These are phyloP conservation scores for Maudiozyma turicensis DNA, from an alignment of 805 yeast species.

Conservation along the genomic window DNA sequence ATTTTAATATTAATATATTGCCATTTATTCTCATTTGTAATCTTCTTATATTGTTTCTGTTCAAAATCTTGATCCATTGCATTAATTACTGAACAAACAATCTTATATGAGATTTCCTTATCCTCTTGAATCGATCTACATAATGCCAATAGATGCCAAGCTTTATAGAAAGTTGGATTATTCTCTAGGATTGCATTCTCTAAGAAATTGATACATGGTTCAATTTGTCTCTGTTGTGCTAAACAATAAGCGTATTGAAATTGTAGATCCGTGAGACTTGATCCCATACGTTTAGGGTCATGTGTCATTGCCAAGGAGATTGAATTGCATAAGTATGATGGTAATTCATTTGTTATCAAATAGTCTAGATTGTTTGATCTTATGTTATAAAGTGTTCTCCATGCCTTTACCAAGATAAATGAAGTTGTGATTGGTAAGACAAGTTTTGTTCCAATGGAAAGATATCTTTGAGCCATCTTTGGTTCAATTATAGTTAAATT, in stretches of 20 bases:
- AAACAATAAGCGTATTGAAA: conserved; percentile 42
- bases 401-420: conserved; percentile 12
- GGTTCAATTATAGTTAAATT: conserved; percentile 11
- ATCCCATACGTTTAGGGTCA: not conserved
- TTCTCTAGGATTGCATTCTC: conserved; percentile 39
- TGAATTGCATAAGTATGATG: conserved; percentile 20
- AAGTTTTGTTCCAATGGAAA: conserved; percentile 12
- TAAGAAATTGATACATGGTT: conserved; percentile 36
- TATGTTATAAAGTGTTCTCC: conserved; percentile 18
- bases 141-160: conserved; percentile 60
- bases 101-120: conserved; percentile 44
- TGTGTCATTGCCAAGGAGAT: conserved; percentile 10
- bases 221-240: conserved; percentile 35
- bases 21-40: conserved; percentile 27
- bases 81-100: conserved; percentile 43
- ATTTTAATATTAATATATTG: conserved; percentile 59
- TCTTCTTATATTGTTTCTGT: conserved; percentile 2
- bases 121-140: conserved; percentile 55
- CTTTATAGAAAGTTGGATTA: conserved; percentile 46
- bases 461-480: conserved; percentile 14
- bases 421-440: conserved; percentile 16
- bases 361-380: conserved; percentile 10
- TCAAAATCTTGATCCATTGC: conserved; percentile 30
- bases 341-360: conserved; percentile 10
- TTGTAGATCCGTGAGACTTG: conserved; percentile 8